These are phyloP conservation scores for Penicillium italicum DNA, from an alignment of 2,329 filamentous ascomycete species.

Conservation along the genomic window DNA sequence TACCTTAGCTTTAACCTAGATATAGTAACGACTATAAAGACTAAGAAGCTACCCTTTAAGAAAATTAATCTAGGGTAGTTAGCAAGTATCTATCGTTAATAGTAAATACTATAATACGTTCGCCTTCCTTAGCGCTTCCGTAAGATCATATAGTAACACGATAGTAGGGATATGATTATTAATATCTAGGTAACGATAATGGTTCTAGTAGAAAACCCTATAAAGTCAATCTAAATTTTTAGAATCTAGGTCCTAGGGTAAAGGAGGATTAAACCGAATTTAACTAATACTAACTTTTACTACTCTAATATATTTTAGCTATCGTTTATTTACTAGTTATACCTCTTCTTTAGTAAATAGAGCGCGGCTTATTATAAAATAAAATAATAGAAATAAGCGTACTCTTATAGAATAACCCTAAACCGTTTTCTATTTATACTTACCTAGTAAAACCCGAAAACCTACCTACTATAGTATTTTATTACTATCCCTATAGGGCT, in stretches of 20 bases:
- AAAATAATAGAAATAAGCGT: background rate
- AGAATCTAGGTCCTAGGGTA: conserved; percentile 15
- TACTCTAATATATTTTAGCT: conserved; percentile 24
- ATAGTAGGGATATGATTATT: conserved; percentile 31
- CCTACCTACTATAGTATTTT: background rate
- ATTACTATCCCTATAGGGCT: background rate
- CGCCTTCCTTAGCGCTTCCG: conserved; percentile 1
- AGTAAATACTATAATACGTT: conserved; percentile 7
- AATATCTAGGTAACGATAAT: conserved; percentile 23
- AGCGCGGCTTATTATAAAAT: background rate
- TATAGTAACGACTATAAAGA: conserved; percentile 26
- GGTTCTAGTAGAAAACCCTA: conserved; percentile 22
- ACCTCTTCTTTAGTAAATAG: conserved; percentile 18
- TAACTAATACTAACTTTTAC: conserved; percentile 24
- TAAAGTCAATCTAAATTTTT: conserved; percentile 23
- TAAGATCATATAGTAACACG: conserved; percentile 27
- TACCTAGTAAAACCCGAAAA: background rate
- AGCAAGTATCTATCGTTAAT: conserved; percentile 1
- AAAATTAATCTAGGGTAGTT: conserved; percentile 19
- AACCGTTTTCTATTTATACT: no score
- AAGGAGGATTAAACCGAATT: conserved; percentile 21
- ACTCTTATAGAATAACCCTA: no score
- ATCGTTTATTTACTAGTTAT: conserved; percentile 17
- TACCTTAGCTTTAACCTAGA: conserved; percentile 19
- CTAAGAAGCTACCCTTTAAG: conserved; percentile 17